Base-by-base conservation (phyloP, 768 basidiomycete species). In the Phylloporus rhodoxanthus region DNA sequence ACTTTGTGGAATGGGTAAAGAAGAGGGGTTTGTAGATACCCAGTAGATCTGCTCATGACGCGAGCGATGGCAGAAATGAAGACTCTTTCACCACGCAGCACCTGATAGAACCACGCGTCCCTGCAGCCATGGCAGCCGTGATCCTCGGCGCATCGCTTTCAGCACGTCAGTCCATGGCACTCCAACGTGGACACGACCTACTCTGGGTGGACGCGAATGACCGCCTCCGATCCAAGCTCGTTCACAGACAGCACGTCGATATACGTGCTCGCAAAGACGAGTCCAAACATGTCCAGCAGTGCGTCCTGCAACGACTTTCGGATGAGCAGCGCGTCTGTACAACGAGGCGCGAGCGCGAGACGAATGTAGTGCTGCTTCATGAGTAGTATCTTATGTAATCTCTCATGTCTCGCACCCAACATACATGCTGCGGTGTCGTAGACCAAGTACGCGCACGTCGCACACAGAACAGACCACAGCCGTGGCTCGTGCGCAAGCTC, bases 401-500 rank as follows among this genome's bases (percentile, higher is more conserved):
- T 14, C 13, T 8, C 48, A 62, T 62, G 62, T 43, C 57, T 19
- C 51, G 45, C 17, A n/a, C 51, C 2, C 41, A 60, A 32, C 43
- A 49, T 20, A 40, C 54, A 13, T 74, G 70, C 48, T 84, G 81
- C 48, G 80, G 79, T 8, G 70, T 81, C 28, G 72, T 85, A 17
- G 66, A 79, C 44, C 74, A 80, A 54, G 76, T 75, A 1, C 68
- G 68, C 5, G 65, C 70, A 1, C 70, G 72, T 34, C 72, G 70
- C 20, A 64, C 65, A n/a, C 61, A 72, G 43, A 52, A 51, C 26
- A 77, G 70, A 52, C 77, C 80, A 0, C 86, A 86, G 52, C 84
- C 87, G 47, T 91, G 87, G 87, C 68, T 86, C 43, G 73, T 78
- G 21, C 79, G 76, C 65, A 92, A 92, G 71, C 57, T 87, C 30